Evolutionary conservation across 2,329 filamentous ascomycete species (phyloP).

Genomic region (Apiospora rasikravindrae): DNA sequence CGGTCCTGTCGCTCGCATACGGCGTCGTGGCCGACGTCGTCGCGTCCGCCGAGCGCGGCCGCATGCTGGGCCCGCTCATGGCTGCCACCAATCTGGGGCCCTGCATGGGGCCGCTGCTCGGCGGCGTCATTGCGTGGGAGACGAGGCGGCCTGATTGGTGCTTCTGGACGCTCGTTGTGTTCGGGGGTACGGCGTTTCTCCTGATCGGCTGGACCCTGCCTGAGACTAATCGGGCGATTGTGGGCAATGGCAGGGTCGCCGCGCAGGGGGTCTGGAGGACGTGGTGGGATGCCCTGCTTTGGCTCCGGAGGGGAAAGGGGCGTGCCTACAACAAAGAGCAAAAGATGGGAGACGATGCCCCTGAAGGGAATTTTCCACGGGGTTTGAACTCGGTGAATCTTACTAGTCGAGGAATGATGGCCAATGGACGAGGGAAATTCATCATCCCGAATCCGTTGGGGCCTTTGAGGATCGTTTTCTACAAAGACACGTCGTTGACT

Average conservation of each 20-base stretch:
- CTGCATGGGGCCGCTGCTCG: background rate
- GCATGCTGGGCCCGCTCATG: constrained; percentile 7
- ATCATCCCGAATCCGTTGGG: constrained; percentile 33
- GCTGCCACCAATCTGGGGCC: background rate
- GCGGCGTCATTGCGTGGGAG: background rate
- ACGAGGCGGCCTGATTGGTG: background rate
- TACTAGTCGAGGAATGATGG: constrained; percentile 47
- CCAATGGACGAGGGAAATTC: constrained; percentile 53
- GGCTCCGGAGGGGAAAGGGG: background rate
- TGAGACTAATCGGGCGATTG: background rate
- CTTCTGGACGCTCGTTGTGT: background rate
- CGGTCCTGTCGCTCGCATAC: background rate
- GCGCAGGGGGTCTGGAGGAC: background rate
- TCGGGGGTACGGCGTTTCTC: background rate
- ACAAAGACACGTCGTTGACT: background rate
- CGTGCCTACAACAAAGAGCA: background rate
- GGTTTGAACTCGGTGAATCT: constrained; percentile 28
- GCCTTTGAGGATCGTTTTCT: background rate
- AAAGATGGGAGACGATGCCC: background rate
- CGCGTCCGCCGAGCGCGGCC: background rate
- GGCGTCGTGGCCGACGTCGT: background rate
- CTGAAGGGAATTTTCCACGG: background rate
- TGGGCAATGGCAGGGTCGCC: background rate
- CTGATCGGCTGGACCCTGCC: background rate
- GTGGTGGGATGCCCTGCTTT: background rate